Percentiles rank a stretch among this genome's conserved stretches.
These are phyloP conservation scores for Ascochyta fabae DNA, from an alignment of 2,329 filamentous ascomycete species.

Conservation along the genomic window DNA sequence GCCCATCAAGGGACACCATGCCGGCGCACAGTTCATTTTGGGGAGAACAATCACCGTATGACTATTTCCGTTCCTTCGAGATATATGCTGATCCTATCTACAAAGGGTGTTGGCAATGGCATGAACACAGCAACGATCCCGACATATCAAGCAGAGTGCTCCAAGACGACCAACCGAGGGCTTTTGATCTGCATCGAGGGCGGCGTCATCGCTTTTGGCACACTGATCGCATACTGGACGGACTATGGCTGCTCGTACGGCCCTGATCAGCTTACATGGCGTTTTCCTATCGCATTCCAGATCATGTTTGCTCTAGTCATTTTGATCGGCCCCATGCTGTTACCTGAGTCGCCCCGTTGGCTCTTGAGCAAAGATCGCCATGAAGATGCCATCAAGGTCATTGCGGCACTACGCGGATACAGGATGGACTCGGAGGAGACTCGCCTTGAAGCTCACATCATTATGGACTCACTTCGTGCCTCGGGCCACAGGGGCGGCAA, in stretches of 20 bases:
- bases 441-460: constrained; percentile 66
- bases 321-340: constrained; percentile 62
- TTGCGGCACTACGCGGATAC: constrained; percentile 57
- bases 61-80: background rate
- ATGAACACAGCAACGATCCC: constrained; percentile 64
- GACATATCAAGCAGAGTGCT: constrained; percentile 62
- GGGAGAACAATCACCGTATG: constrained; percentile 56
- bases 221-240: constrained; percentile 59
- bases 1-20: constrained; percentile 39
- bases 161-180: constrained; percentile 63
- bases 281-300: constrained; percentile 63
- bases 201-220: constrained; percentile 60
- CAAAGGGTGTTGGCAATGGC: constrained; percentile 58
- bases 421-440: constrained; percentile 63
- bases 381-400: constrained; percentile 64
- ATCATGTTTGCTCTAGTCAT: constrained; percentile 58
- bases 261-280: constrained; percentile 50
- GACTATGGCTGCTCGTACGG: constrained; percentile 47
- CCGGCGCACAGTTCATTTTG: constrained; percentile 59
- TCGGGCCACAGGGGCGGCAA: constrained; percentile 51
- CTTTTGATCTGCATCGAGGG: constrained; percentile 67
- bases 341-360: constrained; percentile 72
- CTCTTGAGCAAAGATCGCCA: constrained; percentile 68
- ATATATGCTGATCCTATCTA: background rate
- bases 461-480: constrained; percentile 63